Conservation (phyloP, 1,284 basidiomycete species). For the Cryptococcus sp. region DNA sequence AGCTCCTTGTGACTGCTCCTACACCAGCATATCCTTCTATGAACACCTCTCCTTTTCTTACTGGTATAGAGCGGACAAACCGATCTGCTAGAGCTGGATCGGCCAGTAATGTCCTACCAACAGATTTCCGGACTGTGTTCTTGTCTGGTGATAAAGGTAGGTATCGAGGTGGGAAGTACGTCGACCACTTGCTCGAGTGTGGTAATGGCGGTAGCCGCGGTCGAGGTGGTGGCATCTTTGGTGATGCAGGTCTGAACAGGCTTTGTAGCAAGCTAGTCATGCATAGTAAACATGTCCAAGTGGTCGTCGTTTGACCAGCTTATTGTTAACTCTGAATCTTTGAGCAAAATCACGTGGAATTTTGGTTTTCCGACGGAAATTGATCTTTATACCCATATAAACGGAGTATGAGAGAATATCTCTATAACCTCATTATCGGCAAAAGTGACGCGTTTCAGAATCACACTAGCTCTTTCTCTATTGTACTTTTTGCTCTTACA, state of each 20-base stretch:
- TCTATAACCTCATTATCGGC: no score
- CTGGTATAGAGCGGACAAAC: conserved; percentile 37
- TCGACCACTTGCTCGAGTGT: conserved; percentile 16
- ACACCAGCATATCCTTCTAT: conserved; percentile 38
- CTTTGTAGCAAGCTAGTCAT: no score
- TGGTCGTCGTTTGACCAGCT: no score
- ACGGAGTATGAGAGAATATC: no score
- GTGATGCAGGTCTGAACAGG: not conserved
- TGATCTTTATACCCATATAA: no score
- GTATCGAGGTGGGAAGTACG: conserved; percentile 15
- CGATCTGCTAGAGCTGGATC: conserved; percentile 26
- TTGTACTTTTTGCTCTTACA: no score
- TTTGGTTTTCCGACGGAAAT: no score
- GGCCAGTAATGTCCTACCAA: conserved; percentile 29
- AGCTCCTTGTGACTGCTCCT: conserved; percentile 36
- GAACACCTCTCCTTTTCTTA: conserved; percentile 39
- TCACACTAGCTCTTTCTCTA: no score
- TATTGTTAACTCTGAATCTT: no score
- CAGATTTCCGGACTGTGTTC: conserved; percentile 15
- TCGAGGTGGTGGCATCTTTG: conserved; percentile 13
- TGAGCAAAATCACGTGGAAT: no score
- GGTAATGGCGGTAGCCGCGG: conserved; percentile 42
- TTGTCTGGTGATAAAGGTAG: conserved; percentile 18
- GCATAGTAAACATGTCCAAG: no score
- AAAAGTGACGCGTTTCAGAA: no score